A percentile compares a stretch with the other conserved stretches of the same genome.
Evolutionary conservation across 75 land plant species (phyloP).

Genomic region (Isoetes taiwanensis): DNA sequence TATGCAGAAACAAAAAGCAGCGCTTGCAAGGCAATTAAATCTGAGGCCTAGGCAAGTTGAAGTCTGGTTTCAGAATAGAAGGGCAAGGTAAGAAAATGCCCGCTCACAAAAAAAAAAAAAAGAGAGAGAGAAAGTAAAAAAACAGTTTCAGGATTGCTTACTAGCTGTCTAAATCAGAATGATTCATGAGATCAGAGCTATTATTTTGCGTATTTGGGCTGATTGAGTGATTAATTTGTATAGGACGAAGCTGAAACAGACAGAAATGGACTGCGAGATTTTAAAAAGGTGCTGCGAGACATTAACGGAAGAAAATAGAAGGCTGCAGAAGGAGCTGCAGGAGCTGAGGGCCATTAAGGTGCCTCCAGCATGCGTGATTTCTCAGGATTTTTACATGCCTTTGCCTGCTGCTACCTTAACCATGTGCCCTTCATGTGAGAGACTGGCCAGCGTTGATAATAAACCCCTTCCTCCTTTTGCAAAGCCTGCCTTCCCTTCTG

Average conservation of each 20-base stretch:
- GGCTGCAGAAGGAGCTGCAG: slow-evolving; percentile 56
- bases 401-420: slow-evolving; percentile 9
- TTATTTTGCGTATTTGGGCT: too few species aligned
- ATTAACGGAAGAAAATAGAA: slow-evolving; percentile 49
- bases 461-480: too few species aligned
- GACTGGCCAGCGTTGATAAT: too few species aligned
- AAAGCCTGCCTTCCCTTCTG: too few species aligned
- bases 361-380: slow-evolving; percentile 27
- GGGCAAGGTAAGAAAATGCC: slow-evolving; percentile 11
- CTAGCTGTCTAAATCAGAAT: too few species aligned
- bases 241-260: slow-evolving; percentile 33
- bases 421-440: slow-evolving; percentile 11
- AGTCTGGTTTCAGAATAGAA: slow-evolving; percentile 7
- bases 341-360: slow-evolving; percentile 57
- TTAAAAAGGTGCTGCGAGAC: slow-evolving; percentile 65
- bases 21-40: background rate
- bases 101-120: too few species aligned
- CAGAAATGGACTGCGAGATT: slow-evolving; percentile 67
- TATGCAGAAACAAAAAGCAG: slow-evolving; percentile 1
- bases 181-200: too few species aligned
- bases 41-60: slow-evolving; percentile 3
- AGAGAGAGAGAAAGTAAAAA: too few species aligned
- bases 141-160: too few species aligned
- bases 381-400: slow-evolving; percentile 46
- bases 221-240: too few species aligned